These are phyloP conservation scores for Zasmidium angulare DNA, from an alignment of 2,329 filamentous ascomycete species.

Conservation along the genomic window DNA sequence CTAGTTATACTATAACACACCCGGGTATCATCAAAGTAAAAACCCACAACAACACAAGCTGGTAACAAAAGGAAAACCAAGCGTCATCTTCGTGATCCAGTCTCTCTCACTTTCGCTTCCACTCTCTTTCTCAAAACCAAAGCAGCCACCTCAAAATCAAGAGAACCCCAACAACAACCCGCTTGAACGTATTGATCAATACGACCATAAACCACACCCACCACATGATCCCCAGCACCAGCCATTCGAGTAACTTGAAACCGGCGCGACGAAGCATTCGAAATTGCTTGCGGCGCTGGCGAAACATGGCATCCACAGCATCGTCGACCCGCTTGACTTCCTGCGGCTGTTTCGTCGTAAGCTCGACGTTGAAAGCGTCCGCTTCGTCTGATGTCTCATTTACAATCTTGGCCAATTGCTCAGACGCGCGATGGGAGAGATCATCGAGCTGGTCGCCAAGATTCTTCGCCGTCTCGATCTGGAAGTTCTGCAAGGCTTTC, in stretches of 20 bases:
- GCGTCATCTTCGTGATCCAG: too few species aligned
- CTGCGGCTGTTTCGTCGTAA: conserved; percentile 74
- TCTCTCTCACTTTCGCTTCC: too few species aligned
- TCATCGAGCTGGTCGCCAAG: conserved; percentile 46
- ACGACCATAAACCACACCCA: conserved; percentile 89
- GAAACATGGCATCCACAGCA: conserved; percentile 66
- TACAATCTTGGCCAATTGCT: conserved; percentile 59
- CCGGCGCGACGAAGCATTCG: conserved; percentile 73
- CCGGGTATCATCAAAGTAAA: conserved; percentile 4
- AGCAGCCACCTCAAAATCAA: conserved; percentile 74
- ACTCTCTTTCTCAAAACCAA: conserved; percentile 60
- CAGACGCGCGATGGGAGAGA: conserved; percentile 48
- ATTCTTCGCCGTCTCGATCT: conserved; percentile 44
- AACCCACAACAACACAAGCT: background rate
- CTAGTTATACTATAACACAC: background rate
- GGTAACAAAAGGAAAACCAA: background rate
- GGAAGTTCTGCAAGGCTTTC: conserved; percentile 53
- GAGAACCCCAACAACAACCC: conserved; percentile 60
- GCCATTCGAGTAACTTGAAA: conserved; percentile 85
- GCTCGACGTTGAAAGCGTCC: conserved; percentile 72
- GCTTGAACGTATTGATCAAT: conserved; percentile 65
- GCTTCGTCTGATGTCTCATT: conserved; percentile 72
- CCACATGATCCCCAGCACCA: conserved; percentile 87
- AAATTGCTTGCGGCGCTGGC: conserved; percentile 71
- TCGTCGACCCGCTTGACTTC: conserved; percentile 79